A percentile compares a stretch with the other conserved stretches of the same genome.
Evolutionary conservation across 2,329 filamentous ascomycete genomes (phyloP).

Genomic region (Fusarium domesticum): DNA sequence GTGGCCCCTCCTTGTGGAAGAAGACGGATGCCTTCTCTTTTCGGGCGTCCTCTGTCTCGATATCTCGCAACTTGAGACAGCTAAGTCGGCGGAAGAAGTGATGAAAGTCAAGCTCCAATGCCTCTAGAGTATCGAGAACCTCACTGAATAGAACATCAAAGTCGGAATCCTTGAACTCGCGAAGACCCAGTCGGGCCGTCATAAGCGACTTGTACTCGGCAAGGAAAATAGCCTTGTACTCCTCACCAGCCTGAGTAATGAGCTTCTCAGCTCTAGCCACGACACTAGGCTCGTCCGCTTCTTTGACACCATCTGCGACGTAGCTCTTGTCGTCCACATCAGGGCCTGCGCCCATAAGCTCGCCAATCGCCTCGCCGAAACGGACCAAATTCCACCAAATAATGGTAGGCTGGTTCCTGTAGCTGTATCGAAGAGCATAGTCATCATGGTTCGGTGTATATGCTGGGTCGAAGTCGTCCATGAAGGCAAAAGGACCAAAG

Average conservation of each 20-base stretch:
- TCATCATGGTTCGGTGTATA: constrained; percentile 99
- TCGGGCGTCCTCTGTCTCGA: constrained; percentile 63
- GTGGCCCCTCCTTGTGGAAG: constrained; percentile 73
- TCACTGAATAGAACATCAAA: constrained; percentile 81
- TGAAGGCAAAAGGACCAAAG: constrained; percentile 95
- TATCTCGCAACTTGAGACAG: constrained; percentile 55
- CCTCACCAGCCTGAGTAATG: constrained; percentile 77
- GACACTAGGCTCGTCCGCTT: constrained; percentile 63
- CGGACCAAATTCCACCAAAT: constrained; percentile 99
- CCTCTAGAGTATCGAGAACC: constrained; percentile 76
- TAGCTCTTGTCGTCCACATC: constrained; percentile 71
- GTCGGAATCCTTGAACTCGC: constrained; percentile 65
- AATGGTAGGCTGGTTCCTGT: constrained; percentile 89
- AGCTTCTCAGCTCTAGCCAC: constrained; percentile 77
- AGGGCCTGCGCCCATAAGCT: constrained; percentile 76
- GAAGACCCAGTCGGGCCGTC: constrained; percentile 74
- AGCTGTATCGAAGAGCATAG: constrained; percentile 79
- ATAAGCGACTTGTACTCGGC: constrained; percentile 87
- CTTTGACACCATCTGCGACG: constrained; percentile 63
- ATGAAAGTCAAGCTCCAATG: constrained; percentile 85
- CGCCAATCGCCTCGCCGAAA: constrained; percentile 83
- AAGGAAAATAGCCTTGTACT: constrained; percentile 84
- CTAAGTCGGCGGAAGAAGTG: constrained; percentile 86
- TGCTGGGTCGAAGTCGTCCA: constrained; percentile 91
- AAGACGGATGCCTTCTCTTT: constrained; percentile 66